Conservation (phyloP, 2,329 filamentous ascomycete genomes). For the Chaetomium strumarium region DNA sequence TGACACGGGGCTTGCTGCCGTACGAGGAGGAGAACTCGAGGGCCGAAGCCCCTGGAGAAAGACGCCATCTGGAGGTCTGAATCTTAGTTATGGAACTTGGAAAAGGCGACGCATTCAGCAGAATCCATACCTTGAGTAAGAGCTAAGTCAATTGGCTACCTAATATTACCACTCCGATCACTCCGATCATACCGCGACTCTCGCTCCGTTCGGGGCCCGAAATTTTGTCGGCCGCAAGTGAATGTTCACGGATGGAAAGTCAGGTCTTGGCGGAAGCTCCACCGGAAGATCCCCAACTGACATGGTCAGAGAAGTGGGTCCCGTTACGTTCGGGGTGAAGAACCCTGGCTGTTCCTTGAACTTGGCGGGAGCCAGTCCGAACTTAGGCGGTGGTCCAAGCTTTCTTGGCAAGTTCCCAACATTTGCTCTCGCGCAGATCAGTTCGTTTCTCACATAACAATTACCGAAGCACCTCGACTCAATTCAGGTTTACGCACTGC, state of each 20-base stretch:
- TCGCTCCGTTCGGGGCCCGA: conserved; percentile 8
- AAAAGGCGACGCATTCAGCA: not conserved
- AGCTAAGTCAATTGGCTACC: not conserved
- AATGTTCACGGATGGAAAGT: conserved; percentile 12
- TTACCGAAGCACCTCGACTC: conserved; percentile 8
- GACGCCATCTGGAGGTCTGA: conserved; percentile 28
- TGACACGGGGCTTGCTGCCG: conserved; percentile 8
- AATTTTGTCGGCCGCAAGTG: conserved; percentile 12
- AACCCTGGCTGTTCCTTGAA: not conserved
- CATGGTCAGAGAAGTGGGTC: not conserved
- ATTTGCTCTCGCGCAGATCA: not conserved
- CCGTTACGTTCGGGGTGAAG: not conserved
- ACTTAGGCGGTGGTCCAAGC: not conserved
- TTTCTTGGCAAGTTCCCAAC: not conserved
- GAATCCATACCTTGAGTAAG: not conserved
- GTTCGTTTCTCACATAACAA: conserved; percentile 3
- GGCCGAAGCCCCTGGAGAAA: conserved; percentile 30
- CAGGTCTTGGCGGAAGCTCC: conserved; percentile 4
- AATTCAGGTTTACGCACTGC: conserved; percentile 13
- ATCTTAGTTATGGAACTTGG: not conserved
- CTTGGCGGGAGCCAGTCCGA: too few relatives aligned
- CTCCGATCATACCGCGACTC: not conserved
- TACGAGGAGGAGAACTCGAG: conserved; percentile 22
- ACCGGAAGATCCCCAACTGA: not conserved
- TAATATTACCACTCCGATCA: too few relatives aligned